Base-by-base conservation (phyloP, 2,329 filamentous ascomycete species). In the Neospermospora avenae region DNA sequence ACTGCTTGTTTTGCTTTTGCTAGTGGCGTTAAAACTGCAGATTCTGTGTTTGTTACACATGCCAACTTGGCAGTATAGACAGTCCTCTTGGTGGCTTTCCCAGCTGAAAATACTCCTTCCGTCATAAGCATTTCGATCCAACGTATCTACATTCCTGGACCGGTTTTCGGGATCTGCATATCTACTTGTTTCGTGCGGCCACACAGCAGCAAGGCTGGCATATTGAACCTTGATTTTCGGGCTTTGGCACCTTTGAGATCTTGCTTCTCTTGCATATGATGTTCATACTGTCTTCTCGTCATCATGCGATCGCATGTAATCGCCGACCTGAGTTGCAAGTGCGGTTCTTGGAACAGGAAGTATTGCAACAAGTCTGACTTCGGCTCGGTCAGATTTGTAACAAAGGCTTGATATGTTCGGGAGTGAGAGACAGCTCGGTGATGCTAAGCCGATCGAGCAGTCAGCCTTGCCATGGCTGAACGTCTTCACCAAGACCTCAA, bases 401-500 rank as follows among this genome's bases (percentile, higher is more conserved):
- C 24, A 52, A n/a, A 49, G 57, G 54, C 57, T 48, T 57, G 35
- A 54, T 45, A 20, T 35, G 24, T 28, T 37, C 51, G 57, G 51
- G 22, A 58, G 37, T 35, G 54, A 52, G 44, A 51, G 44, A 55
- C 49, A 48, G 48, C 41, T 59, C 54, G 60, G 60, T 42, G 44
- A 16, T 48, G 4, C 39, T n/a, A 55, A 55, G 45, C 53, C 18
- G 42, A 45, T 55, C 31, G 18, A 24, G 54, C 46, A 20, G 49
- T 48, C 54, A 60, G 61, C 61, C 58, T 63, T 39, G 59, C 58
- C 58, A 59, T 46, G 55, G 46, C 34, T 46, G 44, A 37, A 48
- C 51, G 51, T 54, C 51, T 54, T n/a, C n/a, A n/a, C n/a, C n/a
- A n/a, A n/a, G n/a, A n/a, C 18, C 35, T 54, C 53, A 37, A 25